Conservation (phyloP, 208 protist genomes). For the Acanthamoeba lenticulata region DNA sequence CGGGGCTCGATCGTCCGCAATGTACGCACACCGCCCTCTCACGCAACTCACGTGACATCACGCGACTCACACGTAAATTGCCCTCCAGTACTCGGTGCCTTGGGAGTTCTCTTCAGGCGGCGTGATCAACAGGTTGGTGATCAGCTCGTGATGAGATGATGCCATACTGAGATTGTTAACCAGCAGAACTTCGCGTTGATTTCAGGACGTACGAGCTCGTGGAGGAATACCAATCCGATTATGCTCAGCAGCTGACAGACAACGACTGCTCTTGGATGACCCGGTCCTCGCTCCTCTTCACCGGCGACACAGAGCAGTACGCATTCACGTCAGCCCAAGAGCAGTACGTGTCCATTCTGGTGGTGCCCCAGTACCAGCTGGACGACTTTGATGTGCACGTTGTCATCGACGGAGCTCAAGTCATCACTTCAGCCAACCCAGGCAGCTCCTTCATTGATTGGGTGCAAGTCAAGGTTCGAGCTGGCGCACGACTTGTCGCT, state of each 20-base stretch:
- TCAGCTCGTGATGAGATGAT: background rate
- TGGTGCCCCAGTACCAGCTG: slow-evolving; percentile 12
- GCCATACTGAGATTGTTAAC: background rate
- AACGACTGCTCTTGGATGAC: slow-evolving; percentile 27
- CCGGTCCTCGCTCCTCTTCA: background rate
- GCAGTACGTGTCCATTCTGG: background rate
- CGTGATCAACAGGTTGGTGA: background rate
- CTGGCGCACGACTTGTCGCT: background rate
- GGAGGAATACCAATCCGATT: background rate
- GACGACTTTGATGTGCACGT: slow-evolving; percentile 4
- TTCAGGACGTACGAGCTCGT: background rate
- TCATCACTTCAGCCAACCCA: background rate
- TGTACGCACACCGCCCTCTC: no score
- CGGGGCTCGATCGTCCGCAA: background rate
- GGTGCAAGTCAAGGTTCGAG: background rate
- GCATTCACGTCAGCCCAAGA: background rate
- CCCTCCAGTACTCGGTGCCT: background rate
- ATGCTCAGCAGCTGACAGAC: background rate
- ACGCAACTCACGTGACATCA: no score
- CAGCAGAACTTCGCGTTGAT: background rate
- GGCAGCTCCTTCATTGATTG: background rate
- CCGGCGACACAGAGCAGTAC: background rate
- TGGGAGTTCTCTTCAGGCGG: background rate
- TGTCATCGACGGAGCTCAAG: background rate
- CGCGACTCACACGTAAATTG: no score